phyloP scores from a whole-genome alignment of 2,329 filamentous ascomycete genomes.

The Fusarium redolens region DNA sequence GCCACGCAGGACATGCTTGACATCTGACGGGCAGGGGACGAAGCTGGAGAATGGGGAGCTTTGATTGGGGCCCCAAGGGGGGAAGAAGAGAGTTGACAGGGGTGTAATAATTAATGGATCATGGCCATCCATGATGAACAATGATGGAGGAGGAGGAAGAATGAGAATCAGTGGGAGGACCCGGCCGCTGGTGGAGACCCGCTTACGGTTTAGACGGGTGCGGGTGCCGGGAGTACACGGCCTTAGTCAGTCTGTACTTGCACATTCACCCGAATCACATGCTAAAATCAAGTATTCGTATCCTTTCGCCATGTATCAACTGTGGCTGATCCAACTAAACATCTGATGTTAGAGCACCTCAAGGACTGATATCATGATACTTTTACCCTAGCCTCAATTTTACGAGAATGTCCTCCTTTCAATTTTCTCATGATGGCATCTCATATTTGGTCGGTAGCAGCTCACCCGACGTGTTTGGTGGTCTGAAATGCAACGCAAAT shows the following conservation, averaged over 20 bases:
- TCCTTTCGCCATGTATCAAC: neutral
- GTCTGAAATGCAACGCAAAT: conserved; percentile 29
- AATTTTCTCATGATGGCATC: conserved; percentile 16
- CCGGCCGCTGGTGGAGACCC: conserved; percentile 39
- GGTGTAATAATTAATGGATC: neutral
- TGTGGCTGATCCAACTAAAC: conserved; percentile 30
- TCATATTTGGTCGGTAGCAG: conserved; percentile 6
- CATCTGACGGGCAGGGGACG: conserved; percentile 34
- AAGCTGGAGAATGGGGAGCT: conserved; percentile 31
- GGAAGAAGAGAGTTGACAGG: conserved; percentile 1
- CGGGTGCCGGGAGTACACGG: conserved; percentile 27
- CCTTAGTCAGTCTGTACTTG: conserved; percentile 27
- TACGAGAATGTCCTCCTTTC: conserved; percentile 30
- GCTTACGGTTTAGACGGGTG: conserved; percentile 37
- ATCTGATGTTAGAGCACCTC: conserved; percentile 40
- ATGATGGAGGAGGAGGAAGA: neutral
- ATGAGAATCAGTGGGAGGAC: conserved; percentile 14
- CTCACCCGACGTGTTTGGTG: conserved; percentile 31
- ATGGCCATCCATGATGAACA: neutral
- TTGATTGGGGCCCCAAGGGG: conserved; percentile 33
- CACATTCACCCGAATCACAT: accelerated
- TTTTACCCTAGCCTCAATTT: conserved; percentile 32
- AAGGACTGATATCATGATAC: conserved; percentile 43
- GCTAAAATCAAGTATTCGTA: neutral
- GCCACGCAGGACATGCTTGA: conserved; percentile 28